Evolutionary conservation across 306 rosid species (phyloP), one percentile per base, ranked within the genome.

Genomic region (Vigna trinervia): DNA sequence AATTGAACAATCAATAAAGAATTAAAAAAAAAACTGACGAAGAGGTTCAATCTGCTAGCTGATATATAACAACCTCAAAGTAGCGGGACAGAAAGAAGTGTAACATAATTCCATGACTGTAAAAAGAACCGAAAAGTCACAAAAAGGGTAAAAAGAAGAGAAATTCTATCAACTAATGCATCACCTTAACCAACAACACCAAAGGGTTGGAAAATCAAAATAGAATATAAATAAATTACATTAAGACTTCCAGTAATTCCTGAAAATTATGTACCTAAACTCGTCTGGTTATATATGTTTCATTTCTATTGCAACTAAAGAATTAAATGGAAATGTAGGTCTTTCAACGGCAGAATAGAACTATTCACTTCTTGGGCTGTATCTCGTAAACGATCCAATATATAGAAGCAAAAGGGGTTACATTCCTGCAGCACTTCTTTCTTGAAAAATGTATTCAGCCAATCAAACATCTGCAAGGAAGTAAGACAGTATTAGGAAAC

Each of bases 381-480:
- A 60, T 78, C 81, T 74, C 56, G 69, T 63, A 78, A 82, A 82
- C 80, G 74, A 65, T 77, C 89, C 79, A 19, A 81, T 28, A 45
- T 60, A 75, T 73, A 38, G 73, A 81, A 78, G 63, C 83, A 79
- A 68, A 22, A 41, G 48, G 56, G 22, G 71, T 39, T 70, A 36
- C 69, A 76, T 68, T 65, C 75, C 76, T 54, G 79, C 72, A 13
- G 56, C 22, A 28, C 71, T 79, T 83, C 65, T 52, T 76, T 71
- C 84, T 67, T 39, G 60, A 76, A 41, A 65, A 69, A 70, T 41
- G 76, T 64, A 84, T 56, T 78, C 22, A 11, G 48, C 38, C 72
- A 17, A 74, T 92, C 90, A 95, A 84, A 89, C 97, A 88, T 81
- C 99, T 91, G 94, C 91, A 91, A 75, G 47, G 59, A 85, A 72